phyloP scores from a whole-genome alignment of 345 rosid species.

The Draba incana region DNA sequence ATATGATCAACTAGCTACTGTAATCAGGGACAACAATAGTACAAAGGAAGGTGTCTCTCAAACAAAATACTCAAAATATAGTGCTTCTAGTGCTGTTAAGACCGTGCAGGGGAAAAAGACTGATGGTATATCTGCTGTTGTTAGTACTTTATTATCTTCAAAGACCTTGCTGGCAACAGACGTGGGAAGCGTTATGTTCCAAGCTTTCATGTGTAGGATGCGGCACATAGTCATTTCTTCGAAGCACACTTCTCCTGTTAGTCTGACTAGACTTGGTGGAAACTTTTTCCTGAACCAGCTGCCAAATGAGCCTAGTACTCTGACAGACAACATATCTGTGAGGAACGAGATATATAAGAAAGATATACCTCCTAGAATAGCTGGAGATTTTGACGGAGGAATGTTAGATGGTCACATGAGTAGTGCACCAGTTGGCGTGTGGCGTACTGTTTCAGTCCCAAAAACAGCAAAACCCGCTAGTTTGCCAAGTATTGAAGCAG shows the following conservation, averaged over 20 bases:
- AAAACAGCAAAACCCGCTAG: slow-evolving; percentile 70
- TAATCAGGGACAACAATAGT: slow-evolving; percentile 48
- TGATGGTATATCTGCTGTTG: slow-evolving; percentile 57
- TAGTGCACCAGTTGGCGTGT: slow-evolving; percentile 92
- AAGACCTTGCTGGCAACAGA: slow-evolving; percentile 84
- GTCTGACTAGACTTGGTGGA: slow-evolving; percentile 65
- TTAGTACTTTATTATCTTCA: slow-evolving; percentile 54
- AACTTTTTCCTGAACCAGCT: slow-evolving; percentile 64
- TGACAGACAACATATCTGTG: slow-evolving; percentile 75
- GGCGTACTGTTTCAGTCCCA: slow-evolving; percentile 92
- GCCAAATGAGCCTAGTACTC: slow-evolving; percentile 72
- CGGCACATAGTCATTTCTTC: slow-evolving; percentile 70
- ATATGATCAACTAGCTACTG: slow-evolving; percentile 49
- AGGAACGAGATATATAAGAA: slow-evolving; percentile 80
- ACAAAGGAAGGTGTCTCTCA: slow-evolving; percentile 51
- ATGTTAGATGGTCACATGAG: slow-evolving; percentile 71
- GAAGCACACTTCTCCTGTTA: slow-evolving; percentile 48
- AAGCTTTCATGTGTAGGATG: slow-evolving; percentile 88
- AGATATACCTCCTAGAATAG: slow-evolving; percentile 91
- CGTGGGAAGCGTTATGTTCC: slow-evolving; percentile 84
- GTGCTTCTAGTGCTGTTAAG: slow-evolving; percentile 56
- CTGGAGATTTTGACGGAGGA: slow-evolving; percentile 90
- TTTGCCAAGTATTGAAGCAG: slow-evolving; percentile 71
- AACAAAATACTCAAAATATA: slow-evolving; percentile 60
- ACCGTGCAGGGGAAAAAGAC: slow-evolving; percentile 53